Conservation (phyloP, 2,329 filamentous ascomycete species). For the Cladophialophora bantiana region DNA sequence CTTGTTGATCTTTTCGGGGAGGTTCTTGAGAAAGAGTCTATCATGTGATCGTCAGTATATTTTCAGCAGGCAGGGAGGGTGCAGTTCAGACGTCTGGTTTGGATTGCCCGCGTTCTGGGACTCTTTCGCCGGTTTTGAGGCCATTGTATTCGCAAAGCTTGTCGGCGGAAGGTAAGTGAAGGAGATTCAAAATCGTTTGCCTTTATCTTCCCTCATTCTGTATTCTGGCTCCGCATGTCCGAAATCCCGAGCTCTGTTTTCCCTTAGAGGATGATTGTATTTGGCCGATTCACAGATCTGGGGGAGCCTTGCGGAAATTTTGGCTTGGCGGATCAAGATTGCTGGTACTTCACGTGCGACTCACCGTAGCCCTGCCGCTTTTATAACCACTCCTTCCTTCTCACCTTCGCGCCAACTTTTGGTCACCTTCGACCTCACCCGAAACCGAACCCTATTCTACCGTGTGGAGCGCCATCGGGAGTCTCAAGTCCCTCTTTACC, state of each 20-base stretch:
- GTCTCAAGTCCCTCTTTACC: too few relatives aligned
- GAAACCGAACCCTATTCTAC: too few relatives aligned
- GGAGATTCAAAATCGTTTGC: background rate
- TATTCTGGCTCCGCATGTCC: background rate
- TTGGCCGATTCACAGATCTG: background rate
- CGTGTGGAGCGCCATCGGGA: too few relatives aligned
- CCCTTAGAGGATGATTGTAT: background rate
- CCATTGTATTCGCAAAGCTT: conserved; percentile 12
- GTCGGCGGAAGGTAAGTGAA: background rate
- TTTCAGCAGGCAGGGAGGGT: conserved; percentile 25
- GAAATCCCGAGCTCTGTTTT: background rate
- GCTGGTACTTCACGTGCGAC: too few relatives aligned
- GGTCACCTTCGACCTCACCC: too few relatives aligned
- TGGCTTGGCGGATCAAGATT: conserved; percentile 11
- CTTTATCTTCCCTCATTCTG: background rate
- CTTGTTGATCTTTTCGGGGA: conserved; percentile 90
- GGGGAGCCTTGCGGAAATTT: conserved; percentile 17
- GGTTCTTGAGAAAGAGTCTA: conserved; percentile 87
- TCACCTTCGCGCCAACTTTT: too few relatives aligned
- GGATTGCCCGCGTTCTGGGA: conserved; percentile 62
- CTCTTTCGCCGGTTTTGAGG: conserved; percentile 30
- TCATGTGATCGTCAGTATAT: conserved; percentile 37
- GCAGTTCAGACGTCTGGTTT: conserved; percentile 73
- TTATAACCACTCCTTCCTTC: too few relatives aligned
- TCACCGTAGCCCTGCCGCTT: too few relatives aligned